Base-by-base conservation (phyloP, 2,329 filamentous ascomycete species). In the Epichloe elymi region DNA sequence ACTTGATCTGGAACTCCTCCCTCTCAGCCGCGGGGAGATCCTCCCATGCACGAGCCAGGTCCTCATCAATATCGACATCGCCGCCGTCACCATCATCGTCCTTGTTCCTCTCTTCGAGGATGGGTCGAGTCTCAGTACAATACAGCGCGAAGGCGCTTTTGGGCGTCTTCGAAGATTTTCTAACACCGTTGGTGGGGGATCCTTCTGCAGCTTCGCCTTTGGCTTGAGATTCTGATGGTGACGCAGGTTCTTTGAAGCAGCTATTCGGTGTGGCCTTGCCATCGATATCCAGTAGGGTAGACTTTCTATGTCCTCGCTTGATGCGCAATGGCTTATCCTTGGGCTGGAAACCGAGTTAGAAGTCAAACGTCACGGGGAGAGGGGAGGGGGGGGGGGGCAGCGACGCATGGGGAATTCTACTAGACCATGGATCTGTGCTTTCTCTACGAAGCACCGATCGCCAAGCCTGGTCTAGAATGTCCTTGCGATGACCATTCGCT, bases 271-370 rank as follows among this genome's bases (percentile, higher is more conserved):
- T 63, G 50, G 64, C 64, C 57, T 70, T 70, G 23, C 67, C 58
- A 47, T 75, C 75, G 59, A 63, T 60, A 55, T 70, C 70, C 53
- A 68, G 63, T 50, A 72, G 65, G 37, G 77, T 78, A 23, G 74
- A 70, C 66, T 83, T 83, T 49, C 83, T 71, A 60, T 87, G 82
- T 53, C 82, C 82, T 50, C 85, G 78, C 72, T 89, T 89, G 55
- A 79, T 82, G 35, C 85, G 79, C 56, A 88, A 70, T 33, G 85
- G 85, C 67, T 88, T 88, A 61, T 88, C 85, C 67, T 87, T 84
- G 36, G 85, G 85, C 83, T 86, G 64, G 57, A 60, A 59, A 58
- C 58, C 59, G 15, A 12, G 61, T 67, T 65, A 66, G 65, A 39
- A 46, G 6, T 12, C 5, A 15, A 17, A 8, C 40, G 12, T 42